These are phyloP conservation scores for Phaeosphaeria sp. DNA, from an alignment of 2,329 filamentous ascomycete species.

Conservation along the genomic window DNA sequence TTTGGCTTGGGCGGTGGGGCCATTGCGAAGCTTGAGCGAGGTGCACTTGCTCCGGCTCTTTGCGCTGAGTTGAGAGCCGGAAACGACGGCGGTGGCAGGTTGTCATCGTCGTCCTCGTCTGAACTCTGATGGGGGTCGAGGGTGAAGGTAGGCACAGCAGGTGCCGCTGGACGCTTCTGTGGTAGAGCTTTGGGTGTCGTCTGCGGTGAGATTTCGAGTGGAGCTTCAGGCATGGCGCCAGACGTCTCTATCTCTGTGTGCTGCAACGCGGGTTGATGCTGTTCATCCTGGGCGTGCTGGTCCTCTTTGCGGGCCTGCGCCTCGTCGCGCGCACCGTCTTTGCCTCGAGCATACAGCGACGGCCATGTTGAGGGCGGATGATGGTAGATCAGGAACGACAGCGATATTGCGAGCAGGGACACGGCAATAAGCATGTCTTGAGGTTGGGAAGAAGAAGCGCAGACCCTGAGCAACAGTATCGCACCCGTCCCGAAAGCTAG, in stretches of 20 bases:
- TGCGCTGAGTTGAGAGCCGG: slow-evolving; percentile 57
- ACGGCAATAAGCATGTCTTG: slow-evolving; percentile 48
- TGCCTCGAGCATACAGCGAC: slow-evolving; percentile 17
- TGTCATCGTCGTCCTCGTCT: slow-evolving; percentile 40
- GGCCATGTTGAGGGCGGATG: slow-evolving; percentile 47
- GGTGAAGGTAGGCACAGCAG: slow-evolving; percentile 44
- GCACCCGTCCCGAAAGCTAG: background rate
- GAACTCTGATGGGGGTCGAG: slow-evolving; percentile 43
- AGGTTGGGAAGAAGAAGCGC: slow-evolving; percentile 10
- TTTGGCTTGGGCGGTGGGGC: slow-evolving; percentile 26
- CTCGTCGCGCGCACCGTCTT: slow-evolving; percentile 17
- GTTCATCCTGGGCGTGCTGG: slow-evolving; percentile 14
- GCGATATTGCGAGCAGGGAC: slow-evolving; percentile 46
- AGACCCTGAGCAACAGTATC: slow-evolving; percentile 13
- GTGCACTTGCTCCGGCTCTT: slow-evolving; percentile 47
- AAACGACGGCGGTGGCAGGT: slow-evolving; percentile 51
- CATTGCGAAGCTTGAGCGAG: slow-evolving; percentile 19
- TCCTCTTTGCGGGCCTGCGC: slow-evolving; percentile 21
- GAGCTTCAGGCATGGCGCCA: slow-evolving; percentile 1
- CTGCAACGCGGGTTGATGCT: slow-evolving; percentile 21
- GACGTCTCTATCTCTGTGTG: slow-evolving; percentile 8
- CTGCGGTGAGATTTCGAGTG: slow-evolving; percentile 28
- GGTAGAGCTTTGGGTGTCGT: slow-evolving; percentile 42
- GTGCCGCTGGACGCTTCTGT: slow-evolving; percentile 17
- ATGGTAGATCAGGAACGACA: slow-evolving; percentile 44